Percentiles rank a stretch among this genome's conserved stretches.
These are phyloP conservation scores for Luvunga scandens DNA, from an alignment of 345 rosid species.

Conservation along the genomic window DNA sequence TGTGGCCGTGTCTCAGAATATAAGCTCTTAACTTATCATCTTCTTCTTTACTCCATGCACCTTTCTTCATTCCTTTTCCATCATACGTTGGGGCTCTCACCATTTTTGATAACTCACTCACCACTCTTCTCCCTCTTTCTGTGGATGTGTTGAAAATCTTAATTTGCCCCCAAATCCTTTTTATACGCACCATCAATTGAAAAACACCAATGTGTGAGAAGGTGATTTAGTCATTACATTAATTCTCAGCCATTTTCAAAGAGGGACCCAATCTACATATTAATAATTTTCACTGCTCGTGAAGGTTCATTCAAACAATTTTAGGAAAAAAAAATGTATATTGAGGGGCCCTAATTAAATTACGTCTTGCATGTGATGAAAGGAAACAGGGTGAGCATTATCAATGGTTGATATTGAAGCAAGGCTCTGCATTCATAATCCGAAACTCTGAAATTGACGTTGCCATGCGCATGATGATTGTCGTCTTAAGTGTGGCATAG, in stretches of 20 bases:
- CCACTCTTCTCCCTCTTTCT: neutral
- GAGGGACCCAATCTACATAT: neutral
- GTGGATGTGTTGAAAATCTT: neutral
- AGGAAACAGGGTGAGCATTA: neutral
- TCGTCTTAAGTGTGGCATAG: neutral
- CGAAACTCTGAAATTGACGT: no score
- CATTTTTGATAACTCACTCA: conserved; percentile 19
- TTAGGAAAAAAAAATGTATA: no score
- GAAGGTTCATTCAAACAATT: no score
- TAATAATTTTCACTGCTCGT: no score
- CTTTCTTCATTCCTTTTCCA: conserved; percentile 36
- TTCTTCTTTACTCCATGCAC: conserved; percentile 46
- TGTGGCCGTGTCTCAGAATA: conserved; percentile 25
- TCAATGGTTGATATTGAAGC: neutral
- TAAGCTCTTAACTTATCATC: conserved; percentile 30
- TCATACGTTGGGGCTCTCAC: conserved; percentile 34
- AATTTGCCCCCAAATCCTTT: neutral
- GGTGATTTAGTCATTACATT: neutral
- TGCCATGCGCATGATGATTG: no score
- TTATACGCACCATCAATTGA: neutral
- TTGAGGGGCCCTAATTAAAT: neutral
- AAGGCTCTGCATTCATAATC: neutral
- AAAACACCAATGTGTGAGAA: neutral
- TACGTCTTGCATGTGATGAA: neutral
- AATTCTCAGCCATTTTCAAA: neutral